Percentiles rank a stretch among this genome's conserved stretches.
Evolutionary conservation across 768 basidiomycete species (phyloP).

Genomic region (Lactifluus volemus): DNA sequence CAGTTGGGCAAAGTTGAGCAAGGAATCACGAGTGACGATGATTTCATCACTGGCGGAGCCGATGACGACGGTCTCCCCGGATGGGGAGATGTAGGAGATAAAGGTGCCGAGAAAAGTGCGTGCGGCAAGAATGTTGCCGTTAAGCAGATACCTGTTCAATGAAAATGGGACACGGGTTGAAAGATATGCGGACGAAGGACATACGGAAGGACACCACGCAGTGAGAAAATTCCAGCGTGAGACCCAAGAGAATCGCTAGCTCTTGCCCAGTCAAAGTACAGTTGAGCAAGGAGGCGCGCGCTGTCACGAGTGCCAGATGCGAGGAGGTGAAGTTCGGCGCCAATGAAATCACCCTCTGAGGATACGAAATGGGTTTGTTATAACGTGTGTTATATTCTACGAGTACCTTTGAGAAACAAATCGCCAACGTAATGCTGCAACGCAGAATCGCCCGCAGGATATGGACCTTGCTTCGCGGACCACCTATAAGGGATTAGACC

Average conservation of each 20-base stretch:
- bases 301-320: slow-evolving; percentile 85
- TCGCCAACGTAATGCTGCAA: slow-evolving; percentile 90
- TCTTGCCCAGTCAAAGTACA: slow-evolving; percentile 75
- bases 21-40: slow-evolving; percentile 59
- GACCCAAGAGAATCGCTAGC: slow-evolving; percentile 28
- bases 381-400: neutral
- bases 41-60: slow-evolving; percentile 46
- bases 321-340: slow-evolving; percentile 76
- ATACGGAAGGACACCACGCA: slow-evolving; percentile 81
- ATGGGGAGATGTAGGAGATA: slow-evolving; percentile 49
- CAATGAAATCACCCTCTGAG: slow-evolving; percentile 64
- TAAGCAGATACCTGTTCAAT: slow-evolving; percentile 55
- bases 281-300: slow-evolving; percentile 74
- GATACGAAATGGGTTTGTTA: neutral
- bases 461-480: slow-evolving; percentile 70
- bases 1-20: slow-evolving; percentile 86
- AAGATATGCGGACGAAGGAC: slow-evolving; percentile 24
- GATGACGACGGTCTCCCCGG: slow-evolving; percentile 35
- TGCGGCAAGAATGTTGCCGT: slow-evolving; percentile 88
- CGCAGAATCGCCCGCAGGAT: slow-evolving; percentile 80
- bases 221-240: slow-evolving; percentile 60
- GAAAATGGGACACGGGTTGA: neutral
- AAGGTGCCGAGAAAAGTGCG: slow-evolving; percentile 87
- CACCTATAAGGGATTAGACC: slow-evolving; percentile 45
- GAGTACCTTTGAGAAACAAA: slow-evolving; percentile 69